phyloP scores from a whole-genome alignment of 441 rosid species.

The Erodium moschatum region DNA sequence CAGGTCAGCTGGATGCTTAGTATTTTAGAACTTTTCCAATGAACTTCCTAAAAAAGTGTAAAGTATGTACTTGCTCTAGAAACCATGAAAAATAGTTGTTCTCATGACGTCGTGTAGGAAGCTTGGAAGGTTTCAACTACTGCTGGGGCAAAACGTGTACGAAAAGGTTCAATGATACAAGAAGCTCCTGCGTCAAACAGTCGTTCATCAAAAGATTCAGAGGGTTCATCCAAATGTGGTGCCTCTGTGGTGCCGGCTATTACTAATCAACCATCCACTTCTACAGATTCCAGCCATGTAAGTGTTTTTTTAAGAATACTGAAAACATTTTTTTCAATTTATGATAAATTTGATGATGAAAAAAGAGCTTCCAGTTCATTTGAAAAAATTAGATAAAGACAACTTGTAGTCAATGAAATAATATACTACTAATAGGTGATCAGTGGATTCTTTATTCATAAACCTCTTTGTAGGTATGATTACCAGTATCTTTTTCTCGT shows the following conservation, averaged over 20 bases:
- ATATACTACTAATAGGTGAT: not conserved
- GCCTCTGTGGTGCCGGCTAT: constrained; percentile 28
- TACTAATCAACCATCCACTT: constrained; percentile 28
- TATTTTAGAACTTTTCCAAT: constrained; percentile 15
- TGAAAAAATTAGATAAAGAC: not conserved
- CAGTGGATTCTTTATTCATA: not conserved
- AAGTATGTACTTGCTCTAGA: not conserved
- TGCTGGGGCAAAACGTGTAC: constrained; percentile 71
- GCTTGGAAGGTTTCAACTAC: constrained; percentile 95
- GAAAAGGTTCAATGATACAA: constrained; percentile 54
- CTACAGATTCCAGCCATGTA: constrained; percentile 38
- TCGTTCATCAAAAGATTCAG: constrained; percentile 53
- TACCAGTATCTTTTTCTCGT: not conserved
- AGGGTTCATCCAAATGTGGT: constrained; percentile 39
- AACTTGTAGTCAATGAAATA: constrained; percentile 9
- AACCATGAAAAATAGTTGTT: constrained; percentile 17
- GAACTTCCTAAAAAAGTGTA: not conserved
- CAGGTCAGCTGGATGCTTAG: constrained; percentile 44
- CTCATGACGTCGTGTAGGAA: constrained; percentile 47
- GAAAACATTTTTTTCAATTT: no score
- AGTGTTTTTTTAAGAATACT: constrained; percentile 17
- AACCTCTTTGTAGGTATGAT: not conserved
- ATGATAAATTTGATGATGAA: not conserved
- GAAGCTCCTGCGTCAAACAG: constrained; percentile 50
- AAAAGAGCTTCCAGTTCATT: not conserved